Conservation (phyloP, 176 grass and related monocot genomes). For the Paspalum vaginatum region DNA sequence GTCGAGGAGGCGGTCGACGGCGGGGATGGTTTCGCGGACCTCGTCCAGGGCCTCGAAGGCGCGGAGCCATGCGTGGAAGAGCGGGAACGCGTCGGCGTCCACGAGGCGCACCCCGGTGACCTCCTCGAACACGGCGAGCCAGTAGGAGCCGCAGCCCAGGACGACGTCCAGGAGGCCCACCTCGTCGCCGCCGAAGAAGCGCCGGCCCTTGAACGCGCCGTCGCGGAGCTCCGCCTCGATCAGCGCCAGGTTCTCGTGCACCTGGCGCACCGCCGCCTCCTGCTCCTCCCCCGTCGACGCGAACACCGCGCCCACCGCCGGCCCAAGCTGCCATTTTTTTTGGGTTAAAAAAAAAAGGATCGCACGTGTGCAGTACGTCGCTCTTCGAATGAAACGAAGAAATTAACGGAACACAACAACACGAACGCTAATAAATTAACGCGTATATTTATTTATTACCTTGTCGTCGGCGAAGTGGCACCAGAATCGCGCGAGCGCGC, state of each 20-base stretch:
- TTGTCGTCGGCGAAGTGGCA: constrained; percentile 91
- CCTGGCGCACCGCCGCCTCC: constrained; percentile 65
- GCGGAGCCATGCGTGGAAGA: constrained; percentile 72
- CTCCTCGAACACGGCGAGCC: constrained; percentile 87
- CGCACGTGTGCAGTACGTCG: neutral
- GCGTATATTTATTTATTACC: constrained; percentile 28
- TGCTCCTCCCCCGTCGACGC: constrained; percentile 67
- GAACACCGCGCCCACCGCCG: constrained; percentile 81
- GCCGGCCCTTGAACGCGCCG: constrained; percentile 63
- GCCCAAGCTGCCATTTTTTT: constrained; percentile 54
- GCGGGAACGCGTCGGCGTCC: constrained; percentile 70
- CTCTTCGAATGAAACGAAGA: too few species aligned
- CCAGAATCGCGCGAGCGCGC: constrained; percentile 72
- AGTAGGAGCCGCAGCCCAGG: constrained; percentile 84
- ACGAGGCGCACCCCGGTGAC: constrained; percentile 76
- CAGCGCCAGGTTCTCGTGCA: constrained; percentile 72
- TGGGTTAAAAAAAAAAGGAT: neutral
- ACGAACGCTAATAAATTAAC: too few species aligned
- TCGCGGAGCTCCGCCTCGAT: constrained; percentile 77
- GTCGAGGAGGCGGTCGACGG: constrained; percentile 77
- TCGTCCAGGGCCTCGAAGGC: constrained; percentile 75
- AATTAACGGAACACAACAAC: too few species aligned
- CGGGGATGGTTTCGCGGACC: constrained; percentile 74
- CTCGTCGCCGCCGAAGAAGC: constrained; percentile 80
- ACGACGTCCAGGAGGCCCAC: constrained; percentile 75